Base-by-base conservation (phyloP, 2,329 filamentous ascomycete species). In the Chaetothyriales sp. region DNA sequence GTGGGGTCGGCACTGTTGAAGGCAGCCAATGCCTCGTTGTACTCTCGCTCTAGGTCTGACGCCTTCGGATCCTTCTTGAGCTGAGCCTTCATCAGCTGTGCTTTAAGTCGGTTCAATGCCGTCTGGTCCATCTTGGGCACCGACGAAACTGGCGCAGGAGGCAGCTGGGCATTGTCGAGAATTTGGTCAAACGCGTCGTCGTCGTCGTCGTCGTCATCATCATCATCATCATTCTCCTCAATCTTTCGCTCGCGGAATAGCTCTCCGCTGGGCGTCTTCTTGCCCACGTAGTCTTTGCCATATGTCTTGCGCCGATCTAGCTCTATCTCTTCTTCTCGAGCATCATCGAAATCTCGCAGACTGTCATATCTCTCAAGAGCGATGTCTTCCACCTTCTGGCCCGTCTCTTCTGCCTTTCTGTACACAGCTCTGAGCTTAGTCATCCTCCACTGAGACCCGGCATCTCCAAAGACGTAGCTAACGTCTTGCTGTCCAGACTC, bases 81-180 rank as follows among this genome's bases (percentile, higher is more conserved):
- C 64, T 94, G 94, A 4, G 92, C 92, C 66, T 94, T 95, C 85
- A 98, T 90, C 74, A 97, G 83, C 63, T 92, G 85, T 0, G 92
- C 92, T 58, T 90, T 89, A 48, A 98, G 77, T 55, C 86, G 82
- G 68, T 98, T 98, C 51, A 98, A 73, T 0, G 82, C 74, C 0
- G 87, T 92, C 62, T 85, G 81, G 37, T 61, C 59, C 8, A 56
- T 29, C 45, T 57, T 60, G 2, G 22, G 54, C 15, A 29, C n/a
- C 10, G 48, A 18, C 1, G 47, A 33, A 28, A 46, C 47, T 8
- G 47, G 46, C 18, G 50, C 44, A 4, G 70, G 54, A 64, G 68
- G 52, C 18, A 66, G 58, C 28, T 66, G 58, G 1, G 69, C 57
- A 33, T 56, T 49, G 40, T 66, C 59, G 47, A 63, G 59, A 49